A percentile compares a stretch with the other conserved stretches of the same genome.
Evolutionary conservation across 2,329 filamentous ascomycete genomes (phyloP).

Genomic region (Rosellinia necatrix): DNA sequence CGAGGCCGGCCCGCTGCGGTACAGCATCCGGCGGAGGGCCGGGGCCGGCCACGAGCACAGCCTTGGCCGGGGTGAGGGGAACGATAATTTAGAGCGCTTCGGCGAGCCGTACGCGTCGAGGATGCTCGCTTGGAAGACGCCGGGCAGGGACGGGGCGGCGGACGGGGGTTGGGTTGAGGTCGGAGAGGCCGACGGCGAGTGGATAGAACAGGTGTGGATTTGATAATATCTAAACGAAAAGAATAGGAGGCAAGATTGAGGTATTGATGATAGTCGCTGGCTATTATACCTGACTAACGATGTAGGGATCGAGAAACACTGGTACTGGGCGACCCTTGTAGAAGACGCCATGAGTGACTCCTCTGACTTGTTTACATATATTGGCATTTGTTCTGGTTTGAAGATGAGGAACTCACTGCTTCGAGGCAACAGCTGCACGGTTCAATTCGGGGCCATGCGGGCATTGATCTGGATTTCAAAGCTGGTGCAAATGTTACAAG

Average conservation of each 20-base stretch:
- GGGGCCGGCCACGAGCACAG: background rate
- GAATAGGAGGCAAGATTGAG: too few species aligned
- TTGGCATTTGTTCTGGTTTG: too few species aligned
- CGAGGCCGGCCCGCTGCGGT: background rate
- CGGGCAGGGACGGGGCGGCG: too few species aligned
- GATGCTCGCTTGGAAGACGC: background rate
- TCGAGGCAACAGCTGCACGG: background rate
- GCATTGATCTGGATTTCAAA: background rate
- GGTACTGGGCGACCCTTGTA: too few species aligned
- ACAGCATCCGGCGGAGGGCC: background rate
- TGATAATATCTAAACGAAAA: too few species aligned
- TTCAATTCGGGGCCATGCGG: background rate
- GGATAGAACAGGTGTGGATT: background rate
- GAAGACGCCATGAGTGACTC: too few species aligned
- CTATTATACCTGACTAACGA: too few species aligned
- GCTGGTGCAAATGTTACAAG: slow-evolving; percentile 25
- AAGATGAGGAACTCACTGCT: too few species aligned
- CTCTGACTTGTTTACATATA: too few species aligned
- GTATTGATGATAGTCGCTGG: too few species aligned
- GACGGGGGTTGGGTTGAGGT: background rate
- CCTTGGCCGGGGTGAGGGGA: too few species aligned
- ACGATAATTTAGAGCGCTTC: background rate
- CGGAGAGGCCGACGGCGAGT: background rate
- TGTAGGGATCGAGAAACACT: too few species aligned
- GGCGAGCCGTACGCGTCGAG: background rate